A percentile compares a stretch with the other conserved stretches of the same genome.
phyloP scores from a whole-genome alignment of 495 filamentous ascomycete genomes.

The Penicillium fimorum region DNA sequence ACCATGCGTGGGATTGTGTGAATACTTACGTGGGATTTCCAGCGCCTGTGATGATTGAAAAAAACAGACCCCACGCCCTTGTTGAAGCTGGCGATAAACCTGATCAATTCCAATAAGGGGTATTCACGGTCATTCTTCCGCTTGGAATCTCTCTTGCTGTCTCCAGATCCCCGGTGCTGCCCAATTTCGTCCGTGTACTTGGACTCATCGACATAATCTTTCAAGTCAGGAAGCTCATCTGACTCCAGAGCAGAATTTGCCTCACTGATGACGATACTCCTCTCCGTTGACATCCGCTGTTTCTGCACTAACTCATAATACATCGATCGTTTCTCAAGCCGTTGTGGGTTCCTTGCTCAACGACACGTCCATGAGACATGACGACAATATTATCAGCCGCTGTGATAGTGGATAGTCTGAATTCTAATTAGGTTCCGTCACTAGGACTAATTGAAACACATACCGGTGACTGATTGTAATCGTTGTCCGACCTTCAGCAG shows the following conservation, averaged over 20 bases:
- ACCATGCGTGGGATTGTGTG: not conserved
- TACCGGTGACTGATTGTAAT: slow-evolving; percentile 90
- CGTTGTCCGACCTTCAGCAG: slow-evolving; percentile 82
- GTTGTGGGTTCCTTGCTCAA: not conserved
- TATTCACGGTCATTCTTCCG: slow-evolving; percentile 52
- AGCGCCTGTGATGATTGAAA: slow-evolving; percentile 71
- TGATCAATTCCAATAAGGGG: slow-evolving; percentile 76
- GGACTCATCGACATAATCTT: not conserved
- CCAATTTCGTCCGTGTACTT: not conserved
- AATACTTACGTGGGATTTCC: slow-evolving; percentile 60
- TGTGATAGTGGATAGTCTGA: not conserved
- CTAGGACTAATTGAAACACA: slow-evolving; percentile 58
- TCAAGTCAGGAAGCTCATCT: not conserved
- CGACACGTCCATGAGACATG: not conserved
- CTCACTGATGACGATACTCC: not conserved
- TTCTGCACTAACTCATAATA: not conserved
- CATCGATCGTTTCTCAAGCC: slow-evolving; percentile 38
- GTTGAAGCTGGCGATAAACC: slow-evolving; percentile 79
- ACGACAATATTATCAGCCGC: not conserved
- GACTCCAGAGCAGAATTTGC: not conserved
- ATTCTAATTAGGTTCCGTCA: not conserved
- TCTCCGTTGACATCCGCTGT: slow-evolving; percentile 53
- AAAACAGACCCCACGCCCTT: slow-evolving; percentile 65
- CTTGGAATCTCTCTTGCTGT: slow-evolving; percentile 10
- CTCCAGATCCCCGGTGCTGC: slow-evolving; percentile 34